Evolutionary conservation across 495 filamentous ascomycete genomes (phyloP), one percentile per base, ranked within the genome.

Genomic region (Talaromyces stipitatus): DNA sequence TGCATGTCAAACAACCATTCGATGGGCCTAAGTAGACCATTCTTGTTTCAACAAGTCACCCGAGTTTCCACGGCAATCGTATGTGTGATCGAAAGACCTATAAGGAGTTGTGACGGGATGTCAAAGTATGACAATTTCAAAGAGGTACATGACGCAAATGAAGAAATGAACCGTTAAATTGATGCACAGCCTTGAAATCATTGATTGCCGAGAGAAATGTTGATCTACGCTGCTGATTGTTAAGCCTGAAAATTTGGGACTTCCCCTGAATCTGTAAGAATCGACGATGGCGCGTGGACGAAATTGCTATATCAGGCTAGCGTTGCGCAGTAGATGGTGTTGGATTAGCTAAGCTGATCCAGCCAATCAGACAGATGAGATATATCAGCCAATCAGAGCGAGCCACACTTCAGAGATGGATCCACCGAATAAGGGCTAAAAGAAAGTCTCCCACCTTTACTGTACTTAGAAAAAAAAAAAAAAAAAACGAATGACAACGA

Each of bases 1-100:
- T 69, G 58, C 67, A 72, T 41, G 67, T 64, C 7, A 61, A 56
- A 54, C 69, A 72, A 12, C 65, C 69, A 47, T 60, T 59, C 7
- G 69, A 71, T 18, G 63, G 66, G 18, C 69, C 69, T 45, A 60
- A 59, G 33, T 70, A 67, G n/a, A 69, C 66, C 69, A 69, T 68
- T 28, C 3, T 52, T 27, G 27, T 30, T 4, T 27, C 11, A 0
- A 22, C 10, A 11, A 24, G 22, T 24, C 26, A 24, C 26, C n/a
- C 5, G 11, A n/a, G 46, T n/a, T 28, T 28, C 7, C 10, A 11
- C n/a, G 20, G 23, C 11, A 27, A 33, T 22, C 27, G 26, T 28
- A 36, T 36, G 16, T n/a, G 1, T 14, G 12, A 0, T 36, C 32
- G n/a, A 36, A 14, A n/a, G 14, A 12, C 36, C 36, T 6, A 18